phyloP scores from a whole-genome alignment of 2,329 filamentous ascomycete species.

The Fusarium ramigenum region DNA sequence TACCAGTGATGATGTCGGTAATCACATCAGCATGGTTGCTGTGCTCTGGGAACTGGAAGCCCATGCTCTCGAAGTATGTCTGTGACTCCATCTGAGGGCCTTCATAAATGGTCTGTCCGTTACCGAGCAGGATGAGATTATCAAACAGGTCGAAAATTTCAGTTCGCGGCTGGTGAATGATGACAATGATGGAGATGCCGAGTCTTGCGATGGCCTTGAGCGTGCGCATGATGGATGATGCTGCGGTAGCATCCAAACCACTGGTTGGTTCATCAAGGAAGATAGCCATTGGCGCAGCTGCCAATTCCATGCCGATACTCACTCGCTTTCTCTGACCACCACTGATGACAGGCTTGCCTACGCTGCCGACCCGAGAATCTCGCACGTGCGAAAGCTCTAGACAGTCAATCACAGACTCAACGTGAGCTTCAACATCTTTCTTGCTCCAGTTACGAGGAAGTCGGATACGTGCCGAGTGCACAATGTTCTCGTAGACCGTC shows the following conservation, averaged over 20 bases:
- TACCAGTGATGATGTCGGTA: slow-evolving; percentile 70
- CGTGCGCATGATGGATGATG: slow-evolving; percentile 64
- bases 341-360: slow-evolving; percentile 61
- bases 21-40: slow-evolving; percentile 66
- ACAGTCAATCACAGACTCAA: slow-evolving; percentile 65
- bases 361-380: slow-evolving; percentile 61
- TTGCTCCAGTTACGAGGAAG: slow-evolving; percentile 62
- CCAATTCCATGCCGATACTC: slow-evolving; percentile 67
- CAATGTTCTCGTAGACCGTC: slow-evolving; percentile 69
- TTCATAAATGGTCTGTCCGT: slow-evolving; percentile 65
- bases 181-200: slow-evolving; percentile 66
- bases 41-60: slow-evolving; percentile 60
- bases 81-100: slow-evolving; percentile 56
- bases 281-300: slow-evolving; percentile 64
- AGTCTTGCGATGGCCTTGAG: slow-evolving; percentile 63
- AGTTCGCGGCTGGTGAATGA: slow-evolving; percentile 68
- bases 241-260: slow-evolving; percentile 64
- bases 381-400: slow-evolving; percentile 62
- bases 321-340: slow-evolving; percentile 68
- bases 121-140: slow-evolving; percentile 63
- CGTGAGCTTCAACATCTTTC: slow-evolving; percentile 59
- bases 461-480: slow-evolving; percentile 65
- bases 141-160: slow-evolving; percentile 69
- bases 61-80: slow-evolving; percentile 61
- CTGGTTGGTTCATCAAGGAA: slow-evolving; percentile 65